Evolutionary conservation across 2,329 filamentous ascomycete genomes (phyloP).

Genomic region (Alternaria postmessia): DNA sequence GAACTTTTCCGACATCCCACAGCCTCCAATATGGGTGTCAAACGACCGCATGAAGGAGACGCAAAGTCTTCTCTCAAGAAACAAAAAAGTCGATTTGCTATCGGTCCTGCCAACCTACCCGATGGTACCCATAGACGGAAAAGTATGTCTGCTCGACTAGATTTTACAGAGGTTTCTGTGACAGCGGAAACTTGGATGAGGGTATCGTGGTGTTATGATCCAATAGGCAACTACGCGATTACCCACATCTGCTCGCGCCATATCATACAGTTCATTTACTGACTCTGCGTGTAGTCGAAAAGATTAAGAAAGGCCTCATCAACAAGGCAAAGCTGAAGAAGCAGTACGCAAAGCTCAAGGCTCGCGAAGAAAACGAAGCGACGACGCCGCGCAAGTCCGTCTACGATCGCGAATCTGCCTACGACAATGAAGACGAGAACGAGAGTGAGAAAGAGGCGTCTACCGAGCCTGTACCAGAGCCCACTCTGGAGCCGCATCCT

Average conservation of each 20-base stretch:
- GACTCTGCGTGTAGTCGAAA: constrained; percentile 67
- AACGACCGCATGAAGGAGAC: constrained; percentile 62
- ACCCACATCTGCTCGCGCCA: not conserved
- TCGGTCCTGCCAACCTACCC: constrained; percentile 89
- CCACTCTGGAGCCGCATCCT: constrained; percentile 65
- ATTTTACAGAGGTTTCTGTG: not conserved
- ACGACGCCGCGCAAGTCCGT: constrained; percentile 45
- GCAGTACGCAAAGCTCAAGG: constrained; percentile 87
- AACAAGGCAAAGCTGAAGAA: constrained; percentile 94
- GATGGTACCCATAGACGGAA: constrained; percentile 90
- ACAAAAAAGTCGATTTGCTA: constrained; percentile 75
- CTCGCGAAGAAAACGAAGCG: constrained; percentile 58
- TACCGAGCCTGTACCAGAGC: constrained; percentile 33
- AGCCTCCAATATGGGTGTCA: constrained; percentile 62
- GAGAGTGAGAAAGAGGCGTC: constrained; percentile 41
- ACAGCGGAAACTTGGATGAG: not conserved
- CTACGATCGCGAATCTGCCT: constrained; percentile 32
- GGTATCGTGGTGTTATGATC: not conserved
- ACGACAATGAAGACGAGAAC: constrained; percentile 25
- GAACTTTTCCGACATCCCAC: constrained; percentile 6
- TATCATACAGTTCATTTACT: constrained; percentile 1
- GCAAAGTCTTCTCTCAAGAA: constrained; percentile 54
- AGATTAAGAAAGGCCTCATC: constrained; percentile 89
- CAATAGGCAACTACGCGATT: not conserved
- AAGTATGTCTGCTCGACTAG: constrained; percentile 53